These are phyloP conservation scores for Paramecium octaurelia DNA, from an alignment of 73 alveolate genomes.

Conservation along the genomic window DNA sequence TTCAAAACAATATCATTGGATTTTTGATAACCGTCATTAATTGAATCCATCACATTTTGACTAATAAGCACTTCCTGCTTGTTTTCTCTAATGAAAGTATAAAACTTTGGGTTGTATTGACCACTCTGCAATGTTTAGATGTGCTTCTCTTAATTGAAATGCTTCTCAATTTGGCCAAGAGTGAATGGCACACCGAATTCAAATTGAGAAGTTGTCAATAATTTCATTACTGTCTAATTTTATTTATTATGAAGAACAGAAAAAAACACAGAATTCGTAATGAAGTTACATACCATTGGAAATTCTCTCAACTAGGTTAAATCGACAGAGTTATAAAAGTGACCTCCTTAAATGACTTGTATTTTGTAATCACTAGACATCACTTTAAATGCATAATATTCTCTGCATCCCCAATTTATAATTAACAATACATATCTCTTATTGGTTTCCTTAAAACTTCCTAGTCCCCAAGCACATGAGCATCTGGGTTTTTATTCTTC, in stretches of 20 bases:
- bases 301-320: not conserved
- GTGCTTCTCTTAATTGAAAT: not conserved
- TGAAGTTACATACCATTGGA: not conserved
- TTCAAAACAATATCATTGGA: not conserved
- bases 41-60: conserved; percentile 27
- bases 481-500: not conserved
- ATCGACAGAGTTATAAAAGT: not conserved
- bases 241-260: not conserved
- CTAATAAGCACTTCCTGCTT: not conserved
- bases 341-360: conserved; percentile 23
- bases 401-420: conserved; percentile 46
- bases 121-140: not conserved
- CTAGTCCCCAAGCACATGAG: conserved; percentile 32
- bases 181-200: conserved; percentile 48
- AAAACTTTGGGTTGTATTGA: conserved; percentile 14
- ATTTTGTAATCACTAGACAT: conserved; percentile 19
- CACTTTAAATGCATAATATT: conserved; percentile 48
- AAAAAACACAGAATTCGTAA: conserved; percentile 10
- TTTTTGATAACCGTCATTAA: conserved; percentile 27
- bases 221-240: not conserved
- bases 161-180: not conserved
- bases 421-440: conserved; percentile 26
- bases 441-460: conserved; percentile 36
- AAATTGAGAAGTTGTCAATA: conserved; percentile 13
- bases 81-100: not conserved